phyloP scores from a whole-genome alignment of 2,329 filamentous ascomycete species.

The Fusarium azukiicola region DNA sequence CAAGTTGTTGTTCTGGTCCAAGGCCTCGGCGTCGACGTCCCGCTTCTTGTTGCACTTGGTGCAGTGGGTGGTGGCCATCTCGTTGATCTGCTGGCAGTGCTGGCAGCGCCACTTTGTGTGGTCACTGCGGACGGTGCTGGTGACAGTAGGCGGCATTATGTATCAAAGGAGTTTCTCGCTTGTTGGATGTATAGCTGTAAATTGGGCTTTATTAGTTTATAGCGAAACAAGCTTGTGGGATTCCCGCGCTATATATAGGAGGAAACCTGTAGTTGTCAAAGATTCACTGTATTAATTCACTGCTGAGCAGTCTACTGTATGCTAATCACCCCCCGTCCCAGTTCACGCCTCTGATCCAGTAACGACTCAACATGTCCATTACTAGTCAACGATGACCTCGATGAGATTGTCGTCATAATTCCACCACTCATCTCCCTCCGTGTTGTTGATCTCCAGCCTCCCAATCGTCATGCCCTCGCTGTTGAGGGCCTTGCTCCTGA shows the following conservation, averaged over 20 bases:
- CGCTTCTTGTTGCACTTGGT: background rate
- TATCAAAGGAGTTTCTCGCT: background rate
- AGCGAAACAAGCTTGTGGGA: too few species aligned
- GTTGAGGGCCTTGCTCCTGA: background rate
- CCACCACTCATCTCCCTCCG: background rate
- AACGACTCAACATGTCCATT: background rate
- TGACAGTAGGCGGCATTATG: background rate
- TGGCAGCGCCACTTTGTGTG: slow-evolving; percentile 8
- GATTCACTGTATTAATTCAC: background rate
- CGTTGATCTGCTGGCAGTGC: background rate
- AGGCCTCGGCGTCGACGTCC: background rate
- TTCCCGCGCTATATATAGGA: too few species aligned
- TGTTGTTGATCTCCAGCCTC: background rate
- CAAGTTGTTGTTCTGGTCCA: background rate
- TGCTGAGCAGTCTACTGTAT: background rate
- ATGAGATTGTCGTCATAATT: background rate
- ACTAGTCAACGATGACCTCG: background rate
- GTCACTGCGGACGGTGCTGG: background rate
- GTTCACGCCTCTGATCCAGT: background rate
- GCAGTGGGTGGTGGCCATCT: background rate
- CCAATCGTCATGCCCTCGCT: background rate
- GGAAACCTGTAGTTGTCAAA: too few species aligned
- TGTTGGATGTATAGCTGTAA: background rate
- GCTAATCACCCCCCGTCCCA: background rate
- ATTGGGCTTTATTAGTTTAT: background rate